Evolutionary conservation across 805 yeast genomes (phyloP).

Genomic region (Candida xiaguanensis): DNA sequence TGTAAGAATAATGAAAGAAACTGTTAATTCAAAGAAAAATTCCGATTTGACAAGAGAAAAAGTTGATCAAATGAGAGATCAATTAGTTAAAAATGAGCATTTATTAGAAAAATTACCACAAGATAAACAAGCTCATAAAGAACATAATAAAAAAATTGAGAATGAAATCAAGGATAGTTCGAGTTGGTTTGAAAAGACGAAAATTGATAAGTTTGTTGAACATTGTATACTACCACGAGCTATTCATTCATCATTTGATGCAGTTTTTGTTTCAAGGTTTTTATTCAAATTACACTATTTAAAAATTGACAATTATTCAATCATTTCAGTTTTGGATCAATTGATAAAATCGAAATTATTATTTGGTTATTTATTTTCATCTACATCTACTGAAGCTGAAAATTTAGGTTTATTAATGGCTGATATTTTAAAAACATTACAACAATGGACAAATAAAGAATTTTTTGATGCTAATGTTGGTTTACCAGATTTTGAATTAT

Average conservation of each 20-base stretch:
- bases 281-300: conserved; percentile 46
- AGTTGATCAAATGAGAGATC: conserved; percentile 23
- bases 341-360: conserved; percentile 49
- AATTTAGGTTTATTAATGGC: conserved; percentile 73
- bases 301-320: conserved; percentile 29
- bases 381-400: conserved; percentile 76
- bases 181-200: conserved; percentile 38
- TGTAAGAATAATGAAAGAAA: conserved; percentile 30
- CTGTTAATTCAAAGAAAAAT: conserved; percentile 20
- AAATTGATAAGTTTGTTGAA: conserved; percentile 43
- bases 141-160: conserved; percentile 30
- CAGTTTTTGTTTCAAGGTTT: conserved; percentile 64
- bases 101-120: conserved; percentile 25
- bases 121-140: conserved; percentile 45
- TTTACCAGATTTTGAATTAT: conserved; percentile 24
- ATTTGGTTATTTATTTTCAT: conserved; percentile 59
- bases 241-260: conserved; percentile 78
- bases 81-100: conserved; percentile 18
- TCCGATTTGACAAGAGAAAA: conserved; percentile 18
- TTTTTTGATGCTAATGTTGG: conserved; percentile 24
- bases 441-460: conserved; percentile 37
- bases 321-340: conserved; percentile 38
- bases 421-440: conserved; percentile 47
- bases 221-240: conserved; percentile 73
- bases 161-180: conserved; percentile 25